These are phyloP conservation scores for Suhomyces coccinellae DNA, from an alignment of 1,139 yeast species.

Conservation along the genomic window DNA sequence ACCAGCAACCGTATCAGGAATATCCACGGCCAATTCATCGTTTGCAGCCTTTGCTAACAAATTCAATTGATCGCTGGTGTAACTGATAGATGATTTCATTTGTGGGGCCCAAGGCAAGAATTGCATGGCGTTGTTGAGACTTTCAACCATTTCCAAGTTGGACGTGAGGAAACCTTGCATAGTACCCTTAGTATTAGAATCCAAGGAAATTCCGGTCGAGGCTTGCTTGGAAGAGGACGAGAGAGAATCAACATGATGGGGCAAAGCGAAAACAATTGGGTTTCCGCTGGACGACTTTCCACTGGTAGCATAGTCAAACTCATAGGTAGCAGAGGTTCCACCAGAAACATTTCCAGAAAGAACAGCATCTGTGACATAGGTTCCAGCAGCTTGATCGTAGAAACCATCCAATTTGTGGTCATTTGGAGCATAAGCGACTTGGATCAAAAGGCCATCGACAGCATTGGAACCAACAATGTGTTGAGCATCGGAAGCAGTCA, in stretches of 20 bases:
- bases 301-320: slow-evolving; percentile 50
- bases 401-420: slow-evolving; percentile 23
- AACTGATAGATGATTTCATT: slow-evolving; percentile 34
- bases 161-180: slow-evolving; percentile 62
- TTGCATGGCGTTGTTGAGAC: slow-evolving; percentile 48
- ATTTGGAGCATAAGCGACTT: slow-evolving; percentile 51
- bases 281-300: slow-evolving; percentile 56
- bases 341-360: slow-evolving; percentile 30
- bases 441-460: slow-evolving; percentile 58
- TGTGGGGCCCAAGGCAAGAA: slow-evolving; percentile 61
- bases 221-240: slow-evolving; percentile 32
- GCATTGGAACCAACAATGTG: slow-evolving; percentile 45
- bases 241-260: slow-evolving; percentile 66
- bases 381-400: slow-evolving; percentile 40
- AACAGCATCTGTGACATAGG: slow-evolving; percentile 36
- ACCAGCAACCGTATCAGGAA: slow-evolving; percentile 47
- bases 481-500: slow-evolving; percentile 36
- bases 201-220: slow-evolving; percentile 50
- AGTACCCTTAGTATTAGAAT: slow-evolving; percentile 65
- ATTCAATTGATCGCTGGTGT: slow-evolving; percentile 52
- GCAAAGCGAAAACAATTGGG: slow-evolving; percentile 64
- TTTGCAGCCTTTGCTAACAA: slow-evolving; percentile 57
- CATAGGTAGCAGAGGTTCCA: slow-evolving; percentile 49
- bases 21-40: slow-evolving; percentile 58
- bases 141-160: slow-evolving; percentile 50